Base-by-base conservation (phyloP, 2,329 filamentous ascomycete species). In the Colletotrichum sublineola region DNA sequence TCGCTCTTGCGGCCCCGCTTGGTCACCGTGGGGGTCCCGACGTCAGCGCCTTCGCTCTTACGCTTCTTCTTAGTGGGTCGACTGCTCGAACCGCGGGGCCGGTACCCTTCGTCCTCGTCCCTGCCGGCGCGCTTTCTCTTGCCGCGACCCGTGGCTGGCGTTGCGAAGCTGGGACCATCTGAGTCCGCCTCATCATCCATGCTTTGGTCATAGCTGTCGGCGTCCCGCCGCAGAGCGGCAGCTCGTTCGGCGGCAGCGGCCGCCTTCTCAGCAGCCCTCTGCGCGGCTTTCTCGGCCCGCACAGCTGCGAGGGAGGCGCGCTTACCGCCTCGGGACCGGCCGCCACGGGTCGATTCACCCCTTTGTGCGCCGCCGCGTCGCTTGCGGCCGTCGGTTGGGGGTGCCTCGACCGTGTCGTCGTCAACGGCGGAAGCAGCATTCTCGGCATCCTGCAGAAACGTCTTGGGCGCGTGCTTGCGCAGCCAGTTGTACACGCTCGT, bases 401-500 rank as follows among this genome's bases (percentile, higher is more conserved):
- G 74, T 3, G 74, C 75, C 6, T 76, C 79, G 24, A 77, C 79
- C 63, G 84, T 80, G 31, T 84, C 83, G 9, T 83, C 81, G 64
- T 82, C 81, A 31, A 82, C 80, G 52, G 75, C 76, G 69, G 78
- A 79, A 20, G 78, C 76, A 0, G 77, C 79, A 40, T 82, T 82
- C 77, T 92, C 90, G 68, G 91, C 89, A 77, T 95, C 93, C 80
- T 97, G 93, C 29, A 97, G 84, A 84, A 97, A 95, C 61, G 95
- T 91, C 80, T 96, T 92, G 3, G 95, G 93, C 71, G 94, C 92
- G 81, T 97, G 88, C 79, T 94, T 91, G 74, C 94, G 90, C 15
- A 99, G 89, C 96, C 96, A 99, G 81, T 97, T 98, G 84, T 97
- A 97, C 3, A 97, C 95, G 71, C 94, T 97, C 53, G 94, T 93